These are phyloP conservation scores for Corymbia citriodora DNA, from an alignment of 441 rosid genomes.

Conservation along the genomic window DNA sequence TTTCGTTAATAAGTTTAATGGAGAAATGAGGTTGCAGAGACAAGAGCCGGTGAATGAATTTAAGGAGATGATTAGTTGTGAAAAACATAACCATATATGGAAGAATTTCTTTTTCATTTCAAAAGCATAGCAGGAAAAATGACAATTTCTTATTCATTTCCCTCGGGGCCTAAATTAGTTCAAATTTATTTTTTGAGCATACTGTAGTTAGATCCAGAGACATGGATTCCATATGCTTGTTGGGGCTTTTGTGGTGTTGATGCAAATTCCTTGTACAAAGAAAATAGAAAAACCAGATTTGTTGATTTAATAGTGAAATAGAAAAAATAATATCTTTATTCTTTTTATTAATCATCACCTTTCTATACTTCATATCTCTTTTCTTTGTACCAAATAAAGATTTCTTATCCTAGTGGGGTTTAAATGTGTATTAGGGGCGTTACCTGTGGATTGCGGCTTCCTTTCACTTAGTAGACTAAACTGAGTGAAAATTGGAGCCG, in stretches of 20 bases:
- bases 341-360: not conserved
- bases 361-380: not conserved
- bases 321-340: not conserved
- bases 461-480: too few relatives aligned
- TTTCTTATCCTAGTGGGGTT: not conserved
- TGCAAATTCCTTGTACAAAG: not conserved
- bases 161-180: not conserved
- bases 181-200: not conserved
- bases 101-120: not conserved
- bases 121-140: too few relatives aligned
- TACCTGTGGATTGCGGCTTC: too few relatives aligned
- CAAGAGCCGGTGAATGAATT: not conserved
- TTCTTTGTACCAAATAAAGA: not conserved
- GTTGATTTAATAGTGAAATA: not conserved
- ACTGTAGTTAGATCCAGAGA: not conserved
- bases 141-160: not conserved
- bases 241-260: not conserved
- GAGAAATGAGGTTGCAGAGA: not conserved
- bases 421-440: too few relatives aligned
- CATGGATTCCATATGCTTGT: not conserved
- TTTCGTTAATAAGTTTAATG: not conserved
- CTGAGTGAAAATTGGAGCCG: too few relatives aligned
- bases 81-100: not conserved
- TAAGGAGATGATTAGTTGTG: not conserved
- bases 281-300: not conserved